Base-by-base conservation (phyloP, 2,329 filamentous ascomycete genomes). In the Aspergillus ruber region DNA sequence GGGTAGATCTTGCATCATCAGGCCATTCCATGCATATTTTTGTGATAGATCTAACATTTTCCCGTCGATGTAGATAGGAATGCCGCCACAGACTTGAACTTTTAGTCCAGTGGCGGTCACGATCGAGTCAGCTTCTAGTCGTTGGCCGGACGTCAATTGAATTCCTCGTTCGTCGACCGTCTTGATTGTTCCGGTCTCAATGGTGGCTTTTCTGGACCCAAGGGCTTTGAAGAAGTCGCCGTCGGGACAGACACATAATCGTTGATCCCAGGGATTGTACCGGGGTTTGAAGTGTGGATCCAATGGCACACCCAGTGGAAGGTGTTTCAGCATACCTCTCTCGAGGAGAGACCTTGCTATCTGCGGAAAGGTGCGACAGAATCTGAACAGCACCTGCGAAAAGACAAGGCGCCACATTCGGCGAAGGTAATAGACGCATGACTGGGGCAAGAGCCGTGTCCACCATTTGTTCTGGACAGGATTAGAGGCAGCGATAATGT, bases 261-360 rank as follows among this genome's bases (percentile, higher is more conserved):
- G 78, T 62, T 93, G 87, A 47, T 88, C 76, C 74, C 85, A 83
- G 0, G 81, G 82, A 18, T 77, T 73, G 56, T 86, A 85, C 1
- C 60, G 60, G 0, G 83, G 83, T 2, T 75, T 78, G 62, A 86
- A 86, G 61, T 86, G 78, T 1, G 78, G 73, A 48, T 82, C 74
- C 21, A 75, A 63, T 12, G 42, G 42, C 15, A 43, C 27, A 8
- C 27, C 25, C 27, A 20, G 17, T 23, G 83, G 82, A 0, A 87
- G 72, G 27, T 72, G 64, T n/a, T 59, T 56, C 41, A 67, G 64
- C 15, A 77, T 76, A 25, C 58, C 62, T 1, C 55, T 54, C 15
- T 65, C 70, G 35, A 85, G 55, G 8, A 76, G 15, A 10, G 55
- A 60, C 21, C 73, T 69, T 12, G 79, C 72, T 3, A 65, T 45